Evolutionary conservation across 208 protist species (phyloP).

Genomic region (Leishmania amazonensis): DNA sequence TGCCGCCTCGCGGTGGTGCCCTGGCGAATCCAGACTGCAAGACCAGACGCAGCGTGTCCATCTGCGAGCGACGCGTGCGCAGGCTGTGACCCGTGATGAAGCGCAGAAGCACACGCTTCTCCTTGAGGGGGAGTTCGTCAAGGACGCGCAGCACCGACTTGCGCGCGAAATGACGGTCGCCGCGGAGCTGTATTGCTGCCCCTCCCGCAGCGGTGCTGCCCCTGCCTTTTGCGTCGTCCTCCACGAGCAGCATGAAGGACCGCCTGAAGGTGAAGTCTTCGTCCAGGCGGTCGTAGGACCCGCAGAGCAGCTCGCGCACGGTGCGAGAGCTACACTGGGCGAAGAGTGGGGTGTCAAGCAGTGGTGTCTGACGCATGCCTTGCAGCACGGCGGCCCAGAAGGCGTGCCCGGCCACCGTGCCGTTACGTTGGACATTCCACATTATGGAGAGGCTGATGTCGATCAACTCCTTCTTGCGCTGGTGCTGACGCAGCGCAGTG

Average conservation of each 20-base stretch:
- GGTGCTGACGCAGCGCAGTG: conserved; percentile 25
- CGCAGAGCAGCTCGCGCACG: conserved; percentile 53
- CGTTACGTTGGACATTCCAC: conserved; percentile 21
- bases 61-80: conserved; percentile 4
- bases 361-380: conserved; percentile 42
- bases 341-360: conserved; percentile 44
- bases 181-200: not conserved
- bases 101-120: conserved; percentile 46
- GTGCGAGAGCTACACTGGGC: conserved; percentile 53
- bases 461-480: conserved; percentile 38
- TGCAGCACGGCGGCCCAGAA: conserved; percentile 51
- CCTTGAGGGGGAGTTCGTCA: conserved; percentile 41
- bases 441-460: conserved; percentile 36
- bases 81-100: conserved; percentile 55
- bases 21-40: conserved; percentile 16
- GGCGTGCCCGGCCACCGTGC: not conserved
- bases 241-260: conserved; percentile 43
- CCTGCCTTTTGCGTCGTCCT: conserved; percentile 9
- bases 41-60: conserved; percentile 9
- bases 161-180: conserved; percentile 27
- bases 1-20: not conserved
- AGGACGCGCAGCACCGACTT: conserved; percentile 32
- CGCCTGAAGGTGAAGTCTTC: conserved; percentile 36
- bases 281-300: conserved; percentile 19
- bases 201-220: not conserved